Evolutionary conservation across 805 yeast genomes (phyloP).

Genomic region (Ogataea pilisensis): DNA sequence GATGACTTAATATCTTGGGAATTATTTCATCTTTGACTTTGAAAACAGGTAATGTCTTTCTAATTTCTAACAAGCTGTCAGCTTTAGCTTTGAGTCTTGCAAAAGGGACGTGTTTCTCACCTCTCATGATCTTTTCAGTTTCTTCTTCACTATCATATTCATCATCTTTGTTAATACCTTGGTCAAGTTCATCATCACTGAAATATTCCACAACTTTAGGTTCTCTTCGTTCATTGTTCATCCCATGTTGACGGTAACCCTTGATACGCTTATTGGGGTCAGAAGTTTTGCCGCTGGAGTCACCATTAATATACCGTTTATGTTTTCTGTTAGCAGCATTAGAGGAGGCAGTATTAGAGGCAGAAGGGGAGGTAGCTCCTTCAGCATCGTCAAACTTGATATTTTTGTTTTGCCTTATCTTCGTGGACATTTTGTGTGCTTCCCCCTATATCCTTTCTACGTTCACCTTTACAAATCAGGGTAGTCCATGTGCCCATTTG

Average conservation of each 20-base stretch:
- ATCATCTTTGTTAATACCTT: no score
- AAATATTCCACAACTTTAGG: constrained; percentile 4
- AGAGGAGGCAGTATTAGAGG: no score
- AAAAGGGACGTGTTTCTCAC: constrained; percentile 13
- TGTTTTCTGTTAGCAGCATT: no score
- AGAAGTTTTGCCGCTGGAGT: background rate
- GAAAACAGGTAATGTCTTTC: constrained; percentile 71
- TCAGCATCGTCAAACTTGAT: constrained; percentile 18
- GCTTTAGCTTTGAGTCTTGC: constrained; percentile 37
- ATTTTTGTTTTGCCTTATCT: constrained; percentile 25
- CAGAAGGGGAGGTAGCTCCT: no score
- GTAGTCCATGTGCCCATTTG: background rate
- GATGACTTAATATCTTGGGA: constrained; percentile 47
- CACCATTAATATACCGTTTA: no score
- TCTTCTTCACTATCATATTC: constrained; percentile 20
- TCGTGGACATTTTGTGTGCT: background rate
- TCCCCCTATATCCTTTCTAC: background rate
- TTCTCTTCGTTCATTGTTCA: background rate
- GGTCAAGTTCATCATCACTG: constrained; percentile 15
- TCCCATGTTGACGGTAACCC: background rate
- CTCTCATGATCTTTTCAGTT: constrained; percentile 17
- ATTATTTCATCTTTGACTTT: constrained; percentile 63
- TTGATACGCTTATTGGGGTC: background rate
- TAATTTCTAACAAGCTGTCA: constrained; percentile 40
- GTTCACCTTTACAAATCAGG: no score